Conservation (phyloP, 2,329 filamentous ascomycete species). For the Botrytis tulipae region DNA sequence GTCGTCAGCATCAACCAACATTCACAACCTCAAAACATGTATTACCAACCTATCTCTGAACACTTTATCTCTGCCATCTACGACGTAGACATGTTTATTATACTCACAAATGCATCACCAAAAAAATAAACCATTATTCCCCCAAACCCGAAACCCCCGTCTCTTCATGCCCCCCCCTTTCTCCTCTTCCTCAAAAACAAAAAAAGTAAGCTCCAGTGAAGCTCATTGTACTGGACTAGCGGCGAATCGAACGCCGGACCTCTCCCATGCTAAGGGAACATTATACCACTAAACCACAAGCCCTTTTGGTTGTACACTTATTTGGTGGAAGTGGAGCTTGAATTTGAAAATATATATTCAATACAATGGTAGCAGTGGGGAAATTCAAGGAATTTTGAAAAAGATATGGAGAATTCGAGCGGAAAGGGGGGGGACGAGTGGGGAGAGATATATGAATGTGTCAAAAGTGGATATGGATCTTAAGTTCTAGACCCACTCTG, state of each 20-base stretch:
- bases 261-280: not conserved
- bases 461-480: not conserved
- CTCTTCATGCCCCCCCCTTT: not conserved
- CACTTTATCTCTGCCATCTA: rapidly evolving
- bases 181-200: not conserved
- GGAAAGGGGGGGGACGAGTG: not conserved
- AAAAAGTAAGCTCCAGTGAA: rapidly evolving
- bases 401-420: not conserved
- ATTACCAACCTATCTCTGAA: not conserved
- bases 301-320: too few species aligned
- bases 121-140: not conserved
- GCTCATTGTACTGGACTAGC: not conserved
- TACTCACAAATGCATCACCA: rapidly evolving
- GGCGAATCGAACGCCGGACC: not conserved
- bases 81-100: not conserved
- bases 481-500: not conserved
- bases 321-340: rapidly evolving
- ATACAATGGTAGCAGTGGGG: rapidly evolving
- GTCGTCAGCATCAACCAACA: not conserved
- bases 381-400: not conserved
- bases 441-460: not conserved
- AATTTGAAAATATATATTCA: rapidly evolving
- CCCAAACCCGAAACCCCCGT: not conserved
- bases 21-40: not conserved
- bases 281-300: not conserved